phyloP scores from a whole-genome alignment of 1,284 basidiomycete species.

The Mycena sp. region DNA sequence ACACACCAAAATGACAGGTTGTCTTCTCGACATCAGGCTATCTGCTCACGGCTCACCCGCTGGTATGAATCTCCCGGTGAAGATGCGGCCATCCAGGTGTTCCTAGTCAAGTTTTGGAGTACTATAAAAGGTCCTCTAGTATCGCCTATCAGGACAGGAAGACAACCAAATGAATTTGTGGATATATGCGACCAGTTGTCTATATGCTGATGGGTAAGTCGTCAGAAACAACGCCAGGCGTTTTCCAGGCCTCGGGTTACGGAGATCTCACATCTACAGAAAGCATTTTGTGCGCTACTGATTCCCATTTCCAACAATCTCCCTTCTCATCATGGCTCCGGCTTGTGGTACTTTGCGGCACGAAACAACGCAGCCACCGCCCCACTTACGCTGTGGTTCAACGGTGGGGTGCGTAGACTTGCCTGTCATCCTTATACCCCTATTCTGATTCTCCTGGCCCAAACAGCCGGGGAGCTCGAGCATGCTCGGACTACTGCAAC shows the following conservation, averaged over 20 bases:
- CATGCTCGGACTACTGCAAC: constrained; percentile 77
- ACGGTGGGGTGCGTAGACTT: constrained; percentile 55
- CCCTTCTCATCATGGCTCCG: neutral
- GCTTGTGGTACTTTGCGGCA: constrained; percentile 77
- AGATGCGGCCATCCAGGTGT: too few relatives aligned
- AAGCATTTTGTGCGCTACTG: constrained; percentile 60
- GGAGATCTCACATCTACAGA: constrained; percentile 61
- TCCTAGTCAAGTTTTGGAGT: too few relatives aligned
- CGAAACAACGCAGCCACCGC: constrained; percentile 64
- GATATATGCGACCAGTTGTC: too few relatives aligned
- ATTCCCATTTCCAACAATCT: neutral
- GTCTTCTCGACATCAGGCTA: too few relatives aligned
- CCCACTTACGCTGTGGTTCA: constrained; percentile 71
- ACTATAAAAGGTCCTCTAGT: too few relatives aligned
- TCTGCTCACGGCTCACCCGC: too few relatives aligned
- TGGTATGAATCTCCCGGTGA: too few relatives aligned
- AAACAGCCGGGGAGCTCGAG: constrained; percentile 44
- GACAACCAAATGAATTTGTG: too few relatives aligned
- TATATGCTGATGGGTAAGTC: neutral
- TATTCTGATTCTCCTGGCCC: neutral
- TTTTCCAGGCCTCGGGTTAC: constrained; percentile 69
- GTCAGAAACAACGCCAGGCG: constrained; percentile 63
- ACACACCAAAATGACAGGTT: too few relatives aligned
- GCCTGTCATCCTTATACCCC: neutral
- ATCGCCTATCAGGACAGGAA: too few relatives aligned